Evolutionary conservation across 1,139 yeast species (phyloP).

Genomic region (Geotrichum citri-aurantii): DNA sequence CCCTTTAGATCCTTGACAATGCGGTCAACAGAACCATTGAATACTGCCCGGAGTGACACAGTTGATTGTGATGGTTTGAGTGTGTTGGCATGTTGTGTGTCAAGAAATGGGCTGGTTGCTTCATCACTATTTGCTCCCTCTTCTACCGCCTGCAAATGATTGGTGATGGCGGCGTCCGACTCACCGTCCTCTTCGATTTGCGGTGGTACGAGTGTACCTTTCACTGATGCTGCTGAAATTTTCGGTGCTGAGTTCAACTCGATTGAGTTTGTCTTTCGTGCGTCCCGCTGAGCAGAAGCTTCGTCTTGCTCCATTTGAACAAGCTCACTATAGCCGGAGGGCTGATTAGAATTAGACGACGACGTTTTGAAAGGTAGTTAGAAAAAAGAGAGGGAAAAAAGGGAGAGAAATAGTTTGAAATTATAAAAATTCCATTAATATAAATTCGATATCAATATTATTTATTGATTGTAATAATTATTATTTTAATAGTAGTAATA

Average conservation of each 20-base stretch:
- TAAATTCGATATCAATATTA: background rate
- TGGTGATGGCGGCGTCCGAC: background rate
- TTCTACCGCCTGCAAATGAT: background rate
- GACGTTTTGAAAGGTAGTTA: slow-evolving; percentile 1
- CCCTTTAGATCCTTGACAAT: slow-evolving; percentile 12
- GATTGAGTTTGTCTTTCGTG: slow-evolving; percentile 5
- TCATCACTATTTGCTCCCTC: background rate
- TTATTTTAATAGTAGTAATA: background rate
- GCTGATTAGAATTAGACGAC: background rate
- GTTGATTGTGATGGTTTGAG: slow-evolving; percentile 6
- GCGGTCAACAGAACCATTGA: slow-evolving; percentile 15
- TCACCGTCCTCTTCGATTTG: background rate
- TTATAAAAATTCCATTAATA: background rate
- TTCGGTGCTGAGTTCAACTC: slow-evolving; percentile 3
- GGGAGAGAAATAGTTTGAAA: background rate
- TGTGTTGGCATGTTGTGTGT: background rate
- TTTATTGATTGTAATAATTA: background rate
- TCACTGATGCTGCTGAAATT: background rate
- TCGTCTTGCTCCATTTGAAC: slow-evolving; percentile 11
- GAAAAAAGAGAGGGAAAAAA: background rate
- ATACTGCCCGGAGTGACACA: slow-evolving; percentile 9
- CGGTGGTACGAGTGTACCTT: background rate
- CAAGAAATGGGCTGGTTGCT: background rate
- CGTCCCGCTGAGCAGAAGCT: slow-evolving; percentile 5
- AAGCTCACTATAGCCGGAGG: slow-evolving; percentile 7